Evolutionary conservation across 225 moss, liverwort and hornwort genomes (phyloP).

Genomic region (Physcomitrellopsis africana): DNA sequence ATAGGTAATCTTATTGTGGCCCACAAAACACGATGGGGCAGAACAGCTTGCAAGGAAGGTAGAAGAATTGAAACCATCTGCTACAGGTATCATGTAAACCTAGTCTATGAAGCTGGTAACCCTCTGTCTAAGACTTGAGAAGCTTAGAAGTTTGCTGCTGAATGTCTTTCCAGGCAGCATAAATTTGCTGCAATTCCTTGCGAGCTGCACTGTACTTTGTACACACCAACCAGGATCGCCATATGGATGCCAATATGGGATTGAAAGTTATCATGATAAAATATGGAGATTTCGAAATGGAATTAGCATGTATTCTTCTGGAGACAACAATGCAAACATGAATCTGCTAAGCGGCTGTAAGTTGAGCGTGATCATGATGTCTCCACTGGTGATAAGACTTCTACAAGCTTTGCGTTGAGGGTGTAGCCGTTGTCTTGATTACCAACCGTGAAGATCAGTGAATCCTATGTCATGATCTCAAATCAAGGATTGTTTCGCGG

Average conservation of each 20-base stretch:
- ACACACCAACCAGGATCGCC: conserved; percentile 43
- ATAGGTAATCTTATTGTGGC: too few species aligned
- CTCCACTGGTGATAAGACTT: conserved; percentile 48
- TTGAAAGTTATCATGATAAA: background rate
- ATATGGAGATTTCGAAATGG: background rate
- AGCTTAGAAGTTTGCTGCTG: conserved; percentile 35
- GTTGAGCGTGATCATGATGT: conserved; percentile 59
- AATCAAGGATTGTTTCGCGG: conserved; percentile 56
- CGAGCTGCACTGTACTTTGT: conserved; percentile 46
- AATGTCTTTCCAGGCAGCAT: conserved; percentile 52
- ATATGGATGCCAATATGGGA: background rate
- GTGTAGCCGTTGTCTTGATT: conserved; percentile 46
- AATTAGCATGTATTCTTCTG: background rate
- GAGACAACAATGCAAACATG: background rate
- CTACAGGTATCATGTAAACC: background rate
- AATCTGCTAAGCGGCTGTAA: background rate
- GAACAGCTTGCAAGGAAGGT: too few species aligned
- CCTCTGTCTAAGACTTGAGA: background rate
- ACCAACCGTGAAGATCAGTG: conserved; percentile 40
- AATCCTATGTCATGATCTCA: conserved; percentile 53
- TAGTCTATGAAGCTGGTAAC: background rate
- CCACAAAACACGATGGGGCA: too few species aligned
- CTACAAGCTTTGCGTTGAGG: conserved; percentile 42
- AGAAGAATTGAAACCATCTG: background rate
- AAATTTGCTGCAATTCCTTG: conserved; percentile 55